phyloP scores from a whole-genome alignment of 2,329 filamentous ascomycete genomes.

The Hawksworthiomyces lignivorus region DNA sequence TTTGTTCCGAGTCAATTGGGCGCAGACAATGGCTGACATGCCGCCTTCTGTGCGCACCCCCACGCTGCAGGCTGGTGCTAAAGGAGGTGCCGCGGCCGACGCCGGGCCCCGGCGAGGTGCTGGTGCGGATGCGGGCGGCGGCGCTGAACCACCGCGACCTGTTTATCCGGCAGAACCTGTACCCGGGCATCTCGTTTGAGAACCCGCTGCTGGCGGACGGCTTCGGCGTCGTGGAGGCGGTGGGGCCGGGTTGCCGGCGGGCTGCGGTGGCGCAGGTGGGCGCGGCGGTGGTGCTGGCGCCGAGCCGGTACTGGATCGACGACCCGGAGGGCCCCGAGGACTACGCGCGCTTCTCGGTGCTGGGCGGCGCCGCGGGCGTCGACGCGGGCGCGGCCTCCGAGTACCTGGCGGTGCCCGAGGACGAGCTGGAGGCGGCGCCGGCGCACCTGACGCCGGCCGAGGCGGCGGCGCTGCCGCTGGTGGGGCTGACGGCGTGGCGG shows the following conservation, averaged over 20 bases:
- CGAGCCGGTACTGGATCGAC: conserved; percentile 68
- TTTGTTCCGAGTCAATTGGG: too few species aligned
- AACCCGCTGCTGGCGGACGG: conserved; percentile 78
- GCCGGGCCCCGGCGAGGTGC: conserved; percentile 59
- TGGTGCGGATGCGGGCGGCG: conserved; percentile 68
- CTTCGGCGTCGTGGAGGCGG: conserved; percentile 61
- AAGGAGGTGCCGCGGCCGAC: conserved; percentile 55
- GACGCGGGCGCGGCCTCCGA: conserved; percentile 68
- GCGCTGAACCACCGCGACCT: conserved; percentile 93
- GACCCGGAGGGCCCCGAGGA: conserved; percentile 67
- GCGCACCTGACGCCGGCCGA: conserved; percentile 63
- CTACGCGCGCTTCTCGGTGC: conserved; percentile 47
- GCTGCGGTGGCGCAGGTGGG: conserved; percentile 39
- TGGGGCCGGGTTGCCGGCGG: conserved; percentile 40
- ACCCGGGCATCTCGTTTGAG: conserved; percentile 75
- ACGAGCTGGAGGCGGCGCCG: conserved; percentile 70
- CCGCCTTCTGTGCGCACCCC: too few species aligned
- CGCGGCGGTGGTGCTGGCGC: conserved; percentile 71
- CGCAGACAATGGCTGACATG: too few species aligned
- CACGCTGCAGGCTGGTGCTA: conserved; percentile 43
- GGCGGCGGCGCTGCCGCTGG: conserved; percentile 76
- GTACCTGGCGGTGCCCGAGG: conserved; percentile 58
- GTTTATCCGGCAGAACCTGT: conserved; percentile 87
- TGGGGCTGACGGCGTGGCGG: conserved; percentile 81
- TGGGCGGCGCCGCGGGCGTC: conserved; percentile 60